Evolutionary conservation across 2,329 filamentous ascomycete species (phyloP), one percentile per base, ranked within the genome.

Genomic region (Aspergillus sergii): DNA sequence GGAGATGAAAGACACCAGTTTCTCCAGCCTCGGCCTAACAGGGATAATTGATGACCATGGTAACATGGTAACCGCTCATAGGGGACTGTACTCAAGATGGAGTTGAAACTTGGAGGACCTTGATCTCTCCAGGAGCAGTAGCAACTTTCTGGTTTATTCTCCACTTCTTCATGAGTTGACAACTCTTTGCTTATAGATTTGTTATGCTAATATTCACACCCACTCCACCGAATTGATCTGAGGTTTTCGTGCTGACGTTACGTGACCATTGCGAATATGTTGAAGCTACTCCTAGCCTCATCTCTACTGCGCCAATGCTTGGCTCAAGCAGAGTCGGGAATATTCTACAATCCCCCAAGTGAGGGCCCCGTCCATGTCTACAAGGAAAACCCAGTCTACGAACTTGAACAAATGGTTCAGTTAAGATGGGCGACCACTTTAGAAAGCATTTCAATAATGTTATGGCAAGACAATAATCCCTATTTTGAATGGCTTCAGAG

Each of bases 401-500:
- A 34, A 28, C 53, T 57, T 19, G 39, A 26, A 21, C 19, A 57
- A 48, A 41, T 32, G 4, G 53, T 61, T 14, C 59, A 61, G 54
- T n/a, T 57, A 14, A 30, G 32, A 51, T 51, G 30, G 53, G 30
- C 53, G 8, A 51, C 59, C n/a, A 61, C n/a, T 23, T 54, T 61
- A 9, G 16, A n/a, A 7, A 10, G 28, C 4, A 30, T 61, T 19
- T 51, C 59, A 2, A n/a, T 51, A 11, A 16, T 61, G 32, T 23
- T 61, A n/a, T 51, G 59, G 43, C 59, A 61, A 16, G 50, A 43
- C 11, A 30, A 61, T 14, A 57, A 61, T 16, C 23, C 53, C 2
- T 5, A 57, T 30, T 51, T 41, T 12, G 43, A 61, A 23, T 57
- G 53, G 53, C 21, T 61, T 11, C 59, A 61, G 39, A 57, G 53